phyloP scores from a whole-genome alignment of 768 basidiomycete genomes.

The Lactarius evosmus region DNA sequence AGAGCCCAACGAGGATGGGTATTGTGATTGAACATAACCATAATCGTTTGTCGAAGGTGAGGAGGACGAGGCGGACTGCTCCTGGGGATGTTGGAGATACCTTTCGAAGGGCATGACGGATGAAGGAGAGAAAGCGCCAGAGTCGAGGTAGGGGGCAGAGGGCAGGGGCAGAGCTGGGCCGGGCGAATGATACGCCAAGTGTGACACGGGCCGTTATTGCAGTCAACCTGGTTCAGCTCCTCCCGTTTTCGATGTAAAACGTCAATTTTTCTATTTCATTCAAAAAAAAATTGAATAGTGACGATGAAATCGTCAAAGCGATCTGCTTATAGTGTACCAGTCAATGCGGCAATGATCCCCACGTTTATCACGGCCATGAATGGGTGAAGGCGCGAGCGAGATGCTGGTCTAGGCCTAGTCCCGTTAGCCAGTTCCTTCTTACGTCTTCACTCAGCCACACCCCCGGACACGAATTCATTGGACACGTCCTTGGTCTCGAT shows the following conservation, averaged over 20 bases:
- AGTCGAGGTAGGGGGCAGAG: background rate
- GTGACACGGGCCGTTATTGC: constrained; percentile 47
- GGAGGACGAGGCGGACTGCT: constrained; percentile 10
- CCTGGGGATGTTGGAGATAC: constrained; percentile 22
- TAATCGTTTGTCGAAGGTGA: constrained; percentile 18
- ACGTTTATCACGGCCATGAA: constrained; percentile 66
- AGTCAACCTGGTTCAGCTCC: constrained; percentile 39
- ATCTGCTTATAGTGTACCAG: constrained; percentile 52
- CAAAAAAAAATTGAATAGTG: constrained; percentile 50
- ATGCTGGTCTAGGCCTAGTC: constrained; percentile 42
- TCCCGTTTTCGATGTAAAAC: constrained; percentile 64
- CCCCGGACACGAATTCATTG: constrained; percentile 77
- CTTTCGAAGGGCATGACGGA: constrained; percentile 27
- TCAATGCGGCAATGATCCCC: constrained; percentile 72
- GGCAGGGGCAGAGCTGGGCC: constrained; percentile 18
- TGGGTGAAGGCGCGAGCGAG: constrained; percentile 45
- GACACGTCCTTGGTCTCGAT: constrained; percentile 67
- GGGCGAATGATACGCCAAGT: constrained; percentile 14
- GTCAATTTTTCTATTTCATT: constrained; percentile 44
- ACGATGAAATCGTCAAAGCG: constrained; percentile 77
- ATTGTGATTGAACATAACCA: constrained; percentile 11
- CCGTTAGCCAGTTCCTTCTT: constrained; percentile 10
- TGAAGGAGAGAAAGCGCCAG: constrained; percentile 4
- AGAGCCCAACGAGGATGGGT: constrained; percentile 17
- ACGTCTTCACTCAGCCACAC: constrained; percentile 44